These are phyloP conservation scores for Fistulina hepatica DNA, from an alignment of 1,284 basidiomycete genomes.

Conservation along the genomic window DNA sequence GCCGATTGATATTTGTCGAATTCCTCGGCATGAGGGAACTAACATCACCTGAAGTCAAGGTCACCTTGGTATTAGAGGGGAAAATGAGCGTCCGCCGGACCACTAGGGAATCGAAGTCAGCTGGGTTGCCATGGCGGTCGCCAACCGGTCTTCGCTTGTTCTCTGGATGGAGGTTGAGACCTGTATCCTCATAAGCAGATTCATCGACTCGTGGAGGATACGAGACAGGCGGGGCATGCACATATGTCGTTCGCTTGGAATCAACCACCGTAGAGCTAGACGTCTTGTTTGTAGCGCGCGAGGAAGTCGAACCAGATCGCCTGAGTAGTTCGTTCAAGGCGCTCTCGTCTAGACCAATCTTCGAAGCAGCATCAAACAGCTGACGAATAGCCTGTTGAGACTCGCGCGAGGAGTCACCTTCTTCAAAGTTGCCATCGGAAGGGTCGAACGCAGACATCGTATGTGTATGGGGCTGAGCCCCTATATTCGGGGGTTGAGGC, in stretches of 20 bases:
- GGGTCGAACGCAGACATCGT: too few species aligned
- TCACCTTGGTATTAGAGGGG: slow-evolving; percentile 53
- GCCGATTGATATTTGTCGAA: slow-evolving; percentile 35
- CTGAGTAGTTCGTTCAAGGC: slow-evolving; percentile 59
- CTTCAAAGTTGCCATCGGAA: too few species aligned
- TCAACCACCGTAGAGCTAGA: too few species aligned
- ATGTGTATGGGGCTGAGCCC: neutral
- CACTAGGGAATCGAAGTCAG: too few species aligned
- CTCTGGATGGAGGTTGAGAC: too few species aligned
- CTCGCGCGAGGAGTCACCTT: slow-evolving; percentile 1
- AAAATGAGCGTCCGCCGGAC: slow-evolving; percentile 69
- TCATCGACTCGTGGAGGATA: too few species aligned
- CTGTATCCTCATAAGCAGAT: too few species aligned
- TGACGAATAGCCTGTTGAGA: slow-evolving; percentile 44
- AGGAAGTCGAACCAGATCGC: slow-evolving; percentile 56
- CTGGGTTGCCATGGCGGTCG: too few species aligned
- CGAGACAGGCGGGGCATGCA: too few species aligned
- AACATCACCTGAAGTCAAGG: slow-evolving; percentile 42
- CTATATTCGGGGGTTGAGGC: slow-evolving; percentile 8
- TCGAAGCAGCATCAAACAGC: slow-evolving; percentile 62
- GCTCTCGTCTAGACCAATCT: slow-evolving; percentile 60
- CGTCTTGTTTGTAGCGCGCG: slow-evolving; percentile 39
- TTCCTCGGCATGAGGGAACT: slow-evolving; percentile 44
- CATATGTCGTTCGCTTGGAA: too few species aligned
- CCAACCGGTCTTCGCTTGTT: too few species aligned